Base-by-base conservation (phyloP, 257 asterid genomes). In the Solanum boliviense region DNA sequence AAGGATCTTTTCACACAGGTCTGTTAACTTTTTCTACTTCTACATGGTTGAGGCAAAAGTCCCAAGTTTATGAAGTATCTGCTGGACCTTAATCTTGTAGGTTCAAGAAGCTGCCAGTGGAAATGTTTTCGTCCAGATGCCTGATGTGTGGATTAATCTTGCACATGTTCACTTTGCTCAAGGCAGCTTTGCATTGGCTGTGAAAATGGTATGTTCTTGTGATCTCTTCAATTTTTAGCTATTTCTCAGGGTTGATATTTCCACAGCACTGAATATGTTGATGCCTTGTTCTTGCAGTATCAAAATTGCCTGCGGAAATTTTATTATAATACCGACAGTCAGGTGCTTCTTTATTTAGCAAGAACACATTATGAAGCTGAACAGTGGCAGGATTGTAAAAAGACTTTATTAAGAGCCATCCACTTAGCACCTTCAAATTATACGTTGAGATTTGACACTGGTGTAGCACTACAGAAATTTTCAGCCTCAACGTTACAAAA, bases 81-180 rank as follows among this genome's bases (percentile, higher is more conserved):
- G 89, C 72, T 36, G 84, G 83, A 13, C 67, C 81, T 76, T 34
- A 68, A 84, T 88, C 75, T 83, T 88, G 88, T 84, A 96, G 99
- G 98, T 96, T 86, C 99, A 97, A 94, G 99, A 97, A 92, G 99
- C 98, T 92, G 99, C 99, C 79, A 97, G 99, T 92, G 98, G 98
- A 92, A 92, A 94, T 91, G 91, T 91, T 81, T 92, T 94, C 88
- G 95, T 93, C 87, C 99, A 95, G 89, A 95, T 96, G 98, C 99
- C 99, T 70, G 99, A 95, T 91, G 98, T 97, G 88, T 97, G 99
- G 99, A 96, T 97, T 90, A 97, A 97, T 92, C 92, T 97, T 89
- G 99, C 99, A 72, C 99, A 97, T 90, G 99, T 96, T 91, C 98
- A 97, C 93, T 97, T 97, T 91, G 99, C 99, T 74, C 99, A 95